These are phyloP conservation scores for Tylopilus sp. DNA, from an alignment of 768 basidiomycete species.

Conservation along the genomic window DNA sequence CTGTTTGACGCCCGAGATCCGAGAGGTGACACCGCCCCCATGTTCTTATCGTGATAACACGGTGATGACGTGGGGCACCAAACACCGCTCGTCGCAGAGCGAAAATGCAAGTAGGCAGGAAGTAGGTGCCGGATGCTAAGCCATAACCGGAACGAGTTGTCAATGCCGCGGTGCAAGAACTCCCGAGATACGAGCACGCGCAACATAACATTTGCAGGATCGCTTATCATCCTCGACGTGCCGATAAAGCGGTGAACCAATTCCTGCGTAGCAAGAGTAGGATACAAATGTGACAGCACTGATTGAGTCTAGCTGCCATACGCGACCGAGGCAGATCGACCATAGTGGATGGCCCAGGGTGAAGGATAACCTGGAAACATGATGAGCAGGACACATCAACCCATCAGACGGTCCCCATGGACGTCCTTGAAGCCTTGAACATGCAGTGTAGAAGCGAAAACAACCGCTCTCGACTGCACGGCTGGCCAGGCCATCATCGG, in stretches of 20 bases:
- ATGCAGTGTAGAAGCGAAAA: slow-evolving; percentile 32
- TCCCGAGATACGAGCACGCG: slow-evolving; percentile 2
- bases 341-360: slow-evolving; percentile 21
- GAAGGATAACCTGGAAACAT: slow-evolving; percentile 30
- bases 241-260: slow-evolving; percentile 17
- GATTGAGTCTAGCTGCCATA: slow-evolving; percentile 20
- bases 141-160: slow-evolving; percentile 11
- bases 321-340: slow-evolving; percentile 19
- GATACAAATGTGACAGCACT: slow-evolving; percentile 12
- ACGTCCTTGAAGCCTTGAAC: slow-evolving; percentile 36
- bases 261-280: slow-evolving; percentile 17
- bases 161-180: not conserved
- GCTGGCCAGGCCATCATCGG: slow-evolving; percentile 16
- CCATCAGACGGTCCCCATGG: slow-evolving; percentile 35
- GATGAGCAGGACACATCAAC: slow-evolving; percentile 41
- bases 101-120: slow-evolving; percentile 13
- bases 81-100: not conserved
- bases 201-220: slow-evolving; percentile 25
- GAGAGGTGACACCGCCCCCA: not conserved
- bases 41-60: not conserved
- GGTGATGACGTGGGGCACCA: not conserved
- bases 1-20: not conserved
- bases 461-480: slow-evolving; percentile 22
- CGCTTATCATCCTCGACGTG: slow-evolving; percentile 16
- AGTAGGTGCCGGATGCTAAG: slow-evolving; percentile 13